A percentile compares a stretch with the other conserved stretches of the same genome.
phyloP scores from a whole-genome alignment of 345 rosid genomes.

The Rhodomyrtus tomentosa region DNA sequence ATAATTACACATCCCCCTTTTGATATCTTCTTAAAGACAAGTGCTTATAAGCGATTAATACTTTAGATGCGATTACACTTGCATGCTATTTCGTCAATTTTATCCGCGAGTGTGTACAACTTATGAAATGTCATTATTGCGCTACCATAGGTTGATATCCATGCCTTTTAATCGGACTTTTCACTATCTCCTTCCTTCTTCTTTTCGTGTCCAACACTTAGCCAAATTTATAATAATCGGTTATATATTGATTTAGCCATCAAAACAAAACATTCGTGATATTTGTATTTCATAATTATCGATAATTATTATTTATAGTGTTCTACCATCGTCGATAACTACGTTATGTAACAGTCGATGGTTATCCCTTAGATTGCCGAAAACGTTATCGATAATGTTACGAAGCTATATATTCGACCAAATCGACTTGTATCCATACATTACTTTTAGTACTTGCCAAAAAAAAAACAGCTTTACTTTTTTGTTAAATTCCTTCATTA shows the following conservation, averaged over 20 bases:
- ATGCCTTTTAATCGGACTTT: not conserved
- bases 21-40: not conserved
- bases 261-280: not conserved
- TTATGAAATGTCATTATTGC: not conserved
- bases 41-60: not conserved
- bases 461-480: not conserved
- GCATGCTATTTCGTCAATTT: accelerated
- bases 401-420: not conserved
- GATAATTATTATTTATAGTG: too few species aligned
- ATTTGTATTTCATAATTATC: too few species aligned
- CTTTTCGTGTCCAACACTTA: not conserved
- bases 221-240: not conserved
- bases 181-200: not conserved
- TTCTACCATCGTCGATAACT: not conserved
- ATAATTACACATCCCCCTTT: not conserved
- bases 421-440: not conserved
- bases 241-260: not conserved
- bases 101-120: accelerated
- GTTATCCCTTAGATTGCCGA: not conserved
- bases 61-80: accelerated
- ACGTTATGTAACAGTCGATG: not conserved
- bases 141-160: not conserved
- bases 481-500: not conserved
- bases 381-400: not conserved
- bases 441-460: not conserved